Evolutionary conservation across 2,329 filamentous ascomycete genomes (phyloP).

Genomic region (Microcyclosporella mali): DNA sequence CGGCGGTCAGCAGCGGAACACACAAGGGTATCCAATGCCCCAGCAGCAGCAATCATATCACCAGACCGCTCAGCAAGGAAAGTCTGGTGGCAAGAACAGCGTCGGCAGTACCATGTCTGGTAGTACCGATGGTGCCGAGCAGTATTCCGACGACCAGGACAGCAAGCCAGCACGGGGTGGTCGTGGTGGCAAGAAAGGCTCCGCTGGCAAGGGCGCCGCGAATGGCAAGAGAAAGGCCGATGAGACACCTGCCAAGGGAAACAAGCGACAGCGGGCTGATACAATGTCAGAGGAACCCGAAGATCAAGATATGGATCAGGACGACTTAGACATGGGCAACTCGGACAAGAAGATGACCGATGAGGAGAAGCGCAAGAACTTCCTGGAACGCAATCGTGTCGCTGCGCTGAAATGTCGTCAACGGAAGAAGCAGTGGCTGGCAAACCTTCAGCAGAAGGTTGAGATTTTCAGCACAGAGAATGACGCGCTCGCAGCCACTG

Average conservation of each 20-base stretch:
- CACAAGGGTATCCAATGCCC: constrained; percentile 44
- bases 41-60: constrained; percentile 41
- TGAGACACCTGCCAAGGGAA: constrained; percentile 61
- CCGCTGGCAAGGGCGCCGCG: constrained; percentile 43
- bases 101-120: constrained; percentile 56
- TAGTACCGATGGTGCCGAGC: constrained; percentile 46
- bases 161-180: constrained; percentile 57
- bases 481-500: constrained; percentile 75
- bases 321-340: constrained; percentile 36
- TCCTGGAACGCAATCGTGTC: constrained; percentile 90
- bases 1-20: constrained; percentile 49
- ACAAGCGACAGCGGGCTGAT: constrained; percentile 67
- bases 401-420: constrained; percentile 95
- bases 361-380: constrained; percentile 97
- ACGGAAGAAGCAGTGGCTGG: constrained; percentile 97
- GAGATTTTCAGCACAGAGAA: constrained; percentile 91
- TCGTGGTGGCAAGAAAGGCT: constrained; percentile 64
- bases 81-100: constrained; percentile 36
- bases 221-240: constrained; percentile 74
- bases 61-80: constrained; percentile 36
- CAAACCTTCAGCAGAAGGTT: constrained; percentile 88
- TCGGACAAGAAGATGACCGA: constrained; percentile 83
- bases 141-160: constrained; percentile 62
- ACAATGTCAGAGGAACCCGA: constrained; percentile 45
- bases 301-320: constrained; percentile 47